These are phyloP conservation scores for Pseudocercospora crystallina DNA, from an alignment of 2,329 filamentous ascomycete species.

Conservation along the genomic window DNA sequence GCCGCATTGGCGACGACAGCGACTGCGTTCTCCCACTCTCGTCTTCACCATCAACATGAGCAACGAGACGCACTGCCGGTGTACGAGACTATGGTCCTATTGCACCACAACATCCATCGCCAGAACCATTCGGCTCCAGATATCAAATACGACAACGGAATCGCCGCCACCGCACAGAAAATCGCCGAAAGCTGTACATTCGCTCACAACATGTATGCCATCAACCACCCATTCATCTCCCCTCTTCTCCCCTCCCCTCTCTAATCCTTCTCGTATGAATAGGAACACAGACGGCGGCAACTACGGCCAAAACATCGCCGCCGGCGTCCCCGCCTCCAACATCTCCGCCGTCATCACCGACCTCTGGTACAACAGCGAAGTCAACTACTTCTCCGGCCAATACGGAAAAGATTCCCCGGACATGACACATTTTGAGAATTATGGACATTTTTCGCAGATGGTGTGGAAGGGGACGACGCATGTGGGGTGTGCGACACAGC, in stretches of 20 bases:
- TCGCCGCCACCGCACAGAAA: slow-evolving; percentile 62
- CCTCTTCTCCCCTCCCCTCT: neutral
- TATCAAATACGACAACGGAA: slow-evolving; percentile 63
- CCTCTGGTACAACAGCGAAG: slow-evolving; percentile 83
- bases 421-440: slow-evolving; percentile 60
- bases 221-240: neutral
- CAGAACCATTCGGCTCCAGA: slow-evolving; percentile 34
- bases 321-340: slow-evolving; percentile 54
- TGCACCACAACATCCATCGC: slow-evolving; percentile 20
- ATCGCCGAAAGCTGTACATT: slow-evolving; percentile 69
- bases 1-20: too few relatives aligned
- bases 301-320: slow-evolving; percentile 93
- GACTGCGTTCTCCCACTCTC: too few relatives aligned
- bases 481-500: slow-evolving; percentile 61
- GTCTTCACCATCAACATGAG: too few relatives aligned
- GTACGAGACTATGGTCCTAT: neutral
- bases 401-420: slow-evolving; percentile 50
- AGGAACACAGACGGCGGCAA: slow-evolving; percentile 58
- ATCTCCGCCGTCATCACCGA: slow-evolving; percentile 69
- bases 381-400: slow-evolving; percentile 48
- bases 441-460: slow-evolving; percentile 73
- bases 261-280: slow-evolving; percentile 10
- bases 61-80: too few relatives aligned
- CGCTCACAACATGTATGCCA: slow-evolving; percentile 69
- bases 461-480: slow-evolving; percentile 63